Evolutionary conservation across 108 stramenopile species (phyloP).

Genomic region (Stephanodiscus minutulus): DNA sequence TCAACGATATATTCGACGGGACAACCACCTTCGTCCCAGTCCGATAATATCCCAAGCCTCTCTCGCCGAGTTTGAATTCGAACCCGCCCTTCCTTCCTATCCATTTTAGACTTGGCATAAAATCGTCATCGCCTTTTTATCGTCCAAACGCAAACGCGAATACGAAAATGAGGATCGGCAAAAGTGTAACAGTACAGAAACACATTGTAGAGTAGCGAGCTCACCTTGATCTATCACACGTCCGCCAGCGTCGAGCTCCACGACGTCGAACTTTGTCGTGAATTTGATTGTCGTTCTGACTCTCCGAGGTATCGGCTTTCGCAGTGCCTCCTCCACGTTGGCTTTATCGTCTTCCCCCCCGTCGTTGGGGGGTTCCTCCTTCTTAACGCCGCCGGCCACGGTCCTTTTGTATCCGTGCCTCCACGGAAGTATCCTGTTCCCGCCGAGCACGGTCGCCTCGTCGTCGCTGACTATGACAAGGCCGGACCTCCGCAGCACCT

Average conservation of each 20-base stretch:
- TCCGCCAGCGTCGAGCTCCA: slow-evolving; percentile 77
- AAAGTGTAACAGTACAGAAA: neutral
- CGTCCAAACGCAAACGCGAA: neutral
- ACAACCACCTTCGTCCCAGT: slow-evolving; percentile 86
- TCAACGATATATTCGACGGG: slow-evolving; percentile 83
- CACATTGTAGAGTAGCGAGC: neutral
- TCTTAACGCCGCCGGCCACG: slow-evolving; percentile 18
- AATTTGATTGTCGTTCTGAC: slow-evolving; percentile 55
- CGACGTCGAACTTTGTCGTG: slow-evolving; percentile 79
- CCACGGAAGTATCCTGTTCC: slow-evolving; percentile 73
- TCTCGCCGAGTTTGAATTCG: slow-evolving; percentile 87
- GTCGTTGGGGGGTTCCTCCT: slow-evolving; percentile 13
- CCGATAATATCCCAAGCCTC: slow-evolving; percentile 87
- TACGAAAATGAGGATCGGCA: neutral
- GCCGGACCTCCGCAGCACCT: slow-evolving; percentile 67
- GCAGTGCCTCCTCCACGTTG: slow-evolving; percentile 7
- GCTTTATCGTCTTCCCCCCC: slow-evolving; percentile 5
- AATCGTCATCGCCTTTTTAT: slow-evolving; percentile 74
- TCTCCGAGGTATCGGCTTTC: slow-evolving; percentile 10
- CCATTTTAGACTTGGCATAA: slow-evolving; percentile 70
- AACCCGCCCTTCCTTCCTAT: slow-evolving; percentile 80
- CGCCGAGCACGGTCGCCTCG: slow-evolving; percentile 71
- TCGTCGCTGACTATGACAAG: slow-evolving; percentile 81
- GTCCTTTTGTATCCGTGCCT: slow-evolving; percentile 43
- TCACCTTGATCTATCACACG: slow-evolving; percentile 75